Conservation (phyloP, 768 basidiomycete genomes). For the Hygrocybe coccinea region DNA sequence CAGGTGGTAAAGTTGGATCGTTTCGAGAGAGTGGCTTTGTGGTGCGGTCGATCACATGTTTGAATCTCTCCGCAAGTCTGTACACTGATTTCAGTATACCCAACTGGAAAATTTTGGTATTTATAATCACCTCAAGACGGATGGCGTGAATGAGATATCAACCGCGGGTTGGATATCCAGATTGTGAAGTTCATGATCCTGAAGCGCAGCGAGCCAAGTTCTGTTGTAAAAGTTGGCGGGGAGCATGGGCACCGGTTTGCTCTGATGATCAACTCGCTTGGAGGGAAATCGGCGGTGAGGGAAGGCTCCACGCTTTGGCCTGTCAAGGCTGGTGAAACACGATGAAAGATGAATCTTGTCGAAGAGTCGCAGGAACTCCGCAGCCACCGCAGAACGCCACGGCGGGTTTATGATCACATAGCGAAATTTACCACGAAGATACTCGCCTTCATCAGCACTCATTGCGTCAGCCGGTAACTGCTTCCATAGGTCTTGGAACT, state of each 20-base stretch:
- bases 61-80: neutral
- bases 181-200: conserved; percentile 3
- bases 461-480: conserved; percentile 5
- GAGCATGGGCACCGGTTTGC: conserved; percentile 2
- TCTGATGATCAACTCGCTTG: neutral
- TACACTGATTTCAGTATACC: neutral
- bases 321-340: conserved; percentile 4
- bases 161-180: conserved; percentile 1
- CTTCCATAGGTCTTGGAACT: neutral
- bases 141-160: neutral
- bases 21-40: neutral
- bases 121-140: neutral
- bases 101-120: neutral
- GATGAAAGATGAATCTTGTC: conserved; percentile 10
- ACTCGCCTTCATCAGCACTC: conserved; percentile 8
- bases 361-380: conserved; percentile 4
- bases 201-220: conserved; percentile 2
- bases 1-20: neutral
- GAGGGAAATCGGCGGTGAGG: conserved; percentile 7
- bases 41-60: neutral
- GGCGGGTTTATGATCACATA: conserved; percentile 6
- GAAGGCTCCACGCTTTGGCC: conserved; percentile 5
- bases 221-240: conserved; percentile 11
- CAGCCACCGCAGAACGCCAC: conserved; percentile 4
- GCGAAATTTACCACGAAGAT: neutral